These are phyloP conservation scores for Leishmania turanica DNA, from an alignment of 208 protist species.

Conservation along the genomic window DNA sequence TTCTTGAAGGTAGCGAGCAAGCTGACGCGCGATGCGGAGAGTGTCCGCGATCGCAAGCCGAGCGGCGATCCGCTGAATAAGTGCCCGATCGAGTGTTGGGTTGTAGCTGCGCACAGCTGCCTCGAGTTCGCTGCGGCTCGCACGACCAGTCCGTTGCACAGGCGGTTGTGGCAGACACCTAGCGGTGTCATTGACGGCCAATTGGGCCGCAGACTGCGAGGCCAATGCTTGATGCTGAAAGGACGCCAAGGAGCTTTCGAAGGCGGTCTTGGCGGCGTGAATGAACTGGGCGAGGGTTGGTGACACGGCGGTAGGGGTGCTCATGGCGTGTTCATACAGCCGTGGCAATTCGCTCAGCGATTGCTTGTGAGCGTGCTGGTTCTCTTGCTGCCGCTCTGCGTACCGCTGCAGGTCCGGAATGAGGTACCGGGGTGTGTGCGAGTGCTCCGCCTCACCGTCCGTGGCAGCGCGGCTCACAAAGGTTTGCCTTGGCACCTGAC, in stretches of 20 bases:
- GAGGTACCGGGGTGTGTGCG: constrained; percentile 13
- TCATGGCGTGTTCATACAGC: background rate
- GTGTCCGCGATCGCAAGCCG: constrained; percentile 35
- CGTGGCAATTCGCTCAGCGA: background rate
- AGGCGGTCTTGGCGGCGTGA: constrained; percentile 6
- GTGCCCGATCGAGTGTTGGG: constrained; percentile 41
- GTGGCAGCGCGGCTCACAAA: background rate
- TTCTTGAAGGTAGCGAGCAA: constrained; percentile 38
- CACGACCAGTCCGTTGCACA: background rate
- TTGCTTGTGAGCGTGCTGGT: background rate
- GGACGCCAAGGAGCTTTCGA: background rate
- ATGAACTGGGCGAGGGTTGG: constrained; percentile 7
- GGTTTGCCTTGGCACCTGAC: constrained; percentile 9
- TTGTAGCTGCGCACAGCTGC: constrained; percentile 40
- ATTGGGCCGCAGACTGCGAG: background rate
- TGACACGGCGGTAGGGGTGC: background rate
- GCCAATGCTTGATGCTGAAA: constrained; percentile 3
- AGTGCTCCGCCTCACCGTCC: constrained; percentile 1
- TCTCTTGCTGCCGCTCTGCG: constrained; percentile 13
- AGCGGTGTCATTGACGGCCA: background rate
- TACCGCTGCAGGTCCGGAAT: constrained; percentile 13
- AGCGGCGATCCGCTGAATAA: constrained; percentile 35
- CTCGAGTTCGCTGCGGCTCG: constrained; percentile 6
- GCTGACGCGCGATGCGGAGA: constrained; percentile 26
- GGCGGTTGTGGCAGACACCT: background rate